Evolutionary conservation across 139 green algal genomes (phyloP), one percentile per base, ranked within the genome.

Genomic region (Chlorella sp.): DNA sequence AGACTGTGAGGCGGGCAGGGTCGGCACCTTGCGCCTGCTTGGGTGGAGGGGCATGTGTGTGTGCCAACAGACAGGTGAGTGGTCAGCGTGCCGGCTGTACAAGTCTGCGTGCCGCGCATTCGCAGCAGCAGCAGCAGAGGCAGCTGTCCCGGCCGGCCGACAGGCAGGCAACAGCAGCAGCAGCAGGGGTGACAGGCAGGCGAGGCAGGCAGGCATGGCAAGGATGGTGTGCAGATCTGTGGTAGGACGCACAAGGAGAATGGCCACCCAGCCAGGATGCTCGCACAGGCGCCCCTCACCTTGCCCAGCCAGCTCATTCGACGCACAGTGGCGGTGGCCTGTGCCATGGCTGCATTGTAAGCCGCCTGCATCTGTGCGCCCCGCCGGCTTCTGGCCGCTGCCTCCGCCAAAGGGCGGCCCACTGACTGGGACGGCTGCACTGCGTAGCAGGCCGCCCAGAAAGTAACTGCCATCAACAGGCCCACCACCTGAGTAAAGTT

Each of bases 251-350:
- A 24, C 21, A 21, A 48, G 26, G 16, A 21, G 26, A 81, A 40
- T 21, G 16, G 4, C 73, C 32, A 40, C 16, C 73, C 73, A 26
- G 14, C 15, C 21, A 48, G 32, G 34, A 2, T 15, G 30, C 42
- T 39, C 42, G 24, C 36, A 26, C 81, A 1, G 9, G 0, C 0
- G 19, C 1, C n/a, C 11, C 57, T 19, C 71, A 87, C 85, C 57
- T 80, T 82, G 30, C 64, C 57, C 16, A 94, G 57, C 91, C 91
- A 94, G 30, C 48, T 57, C 64, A 90, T 96, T 24, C 76, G 53
- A 82, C 97, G 92, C n/a, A 97, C 96, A 40, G 95, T 95, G 28
- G 95, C 94, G 91, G 96, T 96, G 4, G 92, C 94, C 81, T 96
- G 90, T 5, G 88, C 93, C 87, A 94, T 93, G 32, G 91, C 85